These are phyloP conservation scores for Coemansia sp. DNA, from an alignment of 371 early-diverging fungal genomes.

Conservation along the genomic window DNA sequence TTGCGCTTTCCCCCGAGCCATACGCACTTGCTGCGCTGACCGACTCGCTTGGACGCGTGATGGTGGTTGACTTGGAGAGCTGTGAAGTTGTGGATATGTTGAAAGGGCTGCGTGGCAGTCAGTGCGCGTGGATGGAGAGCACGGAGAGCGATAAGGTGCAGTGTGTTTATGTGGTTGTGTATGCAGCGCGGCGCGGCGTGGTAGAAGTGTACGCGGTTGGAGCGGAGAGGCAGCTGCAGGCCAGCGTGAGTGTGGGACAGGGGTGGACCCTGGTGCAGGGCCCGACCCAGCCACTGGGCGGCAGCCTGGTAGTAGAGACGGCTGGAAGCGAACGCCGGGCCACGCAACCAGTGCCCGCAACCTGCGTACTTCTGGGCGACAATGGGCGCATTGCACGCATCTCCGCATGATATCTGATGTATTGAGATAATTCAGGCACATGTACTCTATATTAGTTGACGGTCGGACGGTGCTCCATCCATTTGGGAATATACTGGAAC, in stretches of 20 bases:
- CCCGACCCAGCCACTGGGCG: slow-evolving; percentile 47
- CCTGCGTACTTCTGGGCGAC: slow-evolving; percentile 24
- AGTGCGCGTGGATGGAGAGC: slow-evolving; percentile 54
- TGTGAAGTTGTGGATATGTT: slow-evolving; percentile 52
- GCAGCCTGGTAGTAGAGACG: slow-evolving; percentile 33
- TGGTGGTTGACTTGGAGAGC: slow-evolving; percentile 46
- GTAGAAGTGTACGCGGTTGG: slow-evolving; percentile 33
- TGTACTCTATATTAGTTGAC: not conserved
- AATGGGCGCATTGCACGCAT: slow-evolving; percentile 25
- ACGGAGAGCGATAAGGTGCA: not conserved
- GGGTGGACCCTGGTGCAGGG: slow-evolving; percentile 41
- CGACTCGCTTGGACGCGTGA: slow-evolving; percentile 50
- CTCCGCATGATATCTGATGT: not conserved
- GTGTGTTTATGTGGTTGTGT: slow-evolving; percentile 31
- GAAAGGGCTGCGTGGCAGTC: slow-evolving; percentile 54
- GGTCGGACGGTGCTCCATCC: slow-evolving; percentile 34
- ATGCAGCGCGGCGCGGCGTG: slow-evolving; percentile 24
- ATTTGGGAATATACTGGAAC: slow-evolving; percentile 31
- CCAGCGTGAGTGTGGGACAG: slow-evolving; percentile 24
- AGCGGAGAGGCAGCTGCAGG: slow-evolving; percentile 16
- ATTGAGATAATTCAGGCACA: not conserved
- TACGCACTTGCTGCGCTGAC: slow-evolving; percentile 52
- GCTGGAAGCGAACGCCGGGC: slow-evolving; percentile 21
- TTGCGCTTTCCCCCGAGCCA: slow-evolving; percentile 37
- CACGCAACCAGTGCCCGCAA: slow-evolving; percentile 9